Conservation (phyloP, 2,329 filamentous ascomycete genomes). For the Arthrobotrys conoides region DNA sequence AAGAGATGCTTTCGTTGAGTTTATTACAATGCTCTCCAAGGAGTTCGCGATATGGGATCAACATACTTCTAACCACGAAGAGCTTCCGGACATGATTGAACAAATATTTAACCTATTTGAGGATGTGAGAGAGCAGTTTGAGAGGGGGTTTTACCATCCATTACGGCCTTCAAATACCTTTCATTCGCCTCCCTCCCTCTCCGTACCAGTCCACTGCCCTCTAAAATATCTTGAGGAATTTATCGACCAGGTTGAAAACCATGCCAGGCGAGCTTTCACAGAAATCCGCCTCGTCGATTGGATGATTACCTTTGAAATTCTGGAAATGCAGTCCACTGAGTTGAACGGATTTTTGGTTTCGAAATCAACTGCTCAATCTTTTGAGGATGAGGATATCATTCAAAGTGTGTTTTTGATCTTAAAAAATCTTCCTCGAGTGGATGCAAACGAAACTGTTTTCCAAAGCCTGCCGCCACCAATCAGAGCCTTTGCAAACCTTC, state of each 20-base stretch:
- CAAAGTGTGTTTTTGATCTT: constrained; percentile 64
- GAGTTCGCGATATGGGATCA: constrained; percentile 64
- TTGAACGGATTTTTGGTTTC: constrained; percentile 64
- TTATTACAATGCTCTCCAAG: constrained; percentile 63
- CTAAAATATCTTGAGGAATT: constrained; percentile 63
- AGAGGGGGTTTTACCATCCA: constrained; percentile 56
- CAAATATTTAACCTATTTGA: constrained; percentile 63
- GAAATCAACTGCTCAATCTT: constrained; percentile 62
- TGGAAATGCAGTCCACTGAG: constrained; percentile 65
- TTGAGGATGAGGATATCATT: constrained; percentile 64
- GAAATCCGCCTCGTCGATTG: constrained; percentile 64
- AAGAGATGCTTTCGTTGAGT: constrained; percentile 64
- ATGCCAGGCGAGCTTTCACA: constrained; percentile 62
- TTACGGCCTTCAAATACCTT: constrained; percentile 52
- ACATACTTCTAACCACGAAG: constrained; percentile 61
- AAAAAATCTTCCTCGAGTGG: constrained; percentile 62
- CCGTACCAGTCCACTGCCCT: constrained; percentile 56
- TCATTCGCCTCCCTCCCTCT: constrained; percentile 35
- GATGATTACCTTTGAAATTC: constrained; percentile 65
- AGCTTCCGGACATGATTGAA: constrained; percentile 63
- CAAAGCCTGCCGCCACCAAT: constrained; percentile 63
- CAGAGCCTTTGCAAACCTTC: constrained; percentile 63
- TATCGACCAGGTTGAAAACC: constrained; percentile 63
- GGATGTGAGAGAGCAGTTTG: constrained; percentile 64
- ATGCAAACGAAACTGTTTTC: constrained; percentile 62